Evolutionary conservation across 306 rosid genomes (phyloP).

Genomic region (Rosa rugosa): DNA sequence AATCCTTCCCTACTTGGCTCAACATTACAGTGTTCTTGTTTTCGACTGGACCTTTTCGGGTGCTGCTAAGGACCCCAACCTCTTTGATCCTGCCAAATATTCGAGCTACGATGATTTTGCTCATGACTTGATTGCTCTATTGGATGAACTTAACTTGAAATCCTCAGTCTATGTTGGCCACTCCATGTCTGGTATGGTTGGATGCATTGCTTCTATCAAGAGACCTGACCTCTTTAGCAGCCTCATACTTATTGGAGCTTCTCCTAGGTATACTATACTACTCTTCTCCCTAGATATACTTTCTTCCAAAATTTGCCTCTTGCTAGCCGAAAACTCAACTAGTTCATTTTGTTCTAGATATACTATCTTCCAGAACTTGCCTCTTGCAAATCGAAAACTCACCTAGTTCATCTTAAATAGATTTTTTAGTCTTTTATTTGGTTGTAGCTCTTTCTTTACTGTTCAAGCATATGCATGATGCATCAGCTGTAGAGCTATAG

Average conservation of each 20-base stretch:
- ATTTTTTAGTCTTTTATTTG: background rate
- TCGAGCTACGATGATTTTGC: conserved; percentile 60
- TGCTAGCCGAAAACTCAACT: background rate
- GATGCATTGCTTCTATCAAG: conserved; percentile 81
- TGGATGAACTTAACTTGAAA: conserved; percentile 53
- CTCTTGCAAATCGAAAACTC: background rate
- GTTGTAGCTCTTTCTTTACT: background rate
- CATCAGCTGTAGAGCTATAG: background rate
- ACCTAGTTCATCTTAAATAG: background rate
- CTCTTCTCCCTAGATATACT: background rate
- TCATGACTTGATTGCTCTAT: conserved; percentile 49
- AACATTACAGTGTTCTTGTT: conserved; percentile 41
- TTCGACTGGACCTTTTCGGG: conserved; percentile 90
- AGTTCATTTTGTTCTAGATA: background rate
- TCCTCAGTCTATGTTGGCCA: conserved; percentile 65
- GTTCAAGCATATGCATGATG: background rate
- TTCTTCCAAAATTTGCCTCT: background rate
- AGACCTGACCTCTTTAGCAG: conserved; percentile 69
- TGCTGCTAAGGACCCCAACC: conserved; percentile 38
- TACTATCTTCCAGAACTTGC: background rate
- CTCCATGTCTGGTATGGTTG: conserved; percentile 95
- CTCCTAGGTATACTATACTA: conserved; percentile 78
- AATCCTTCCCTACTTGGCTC: conserved; percentile 48
- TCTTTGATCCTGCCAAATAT: conserved; percentile 57
- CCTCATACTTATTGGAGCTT: conserved; percentile 75